phyloP scores from a whole-genome alignment of 2,329 filamentous ascomycete species.

The Rutstroemia sp. region DNA sequence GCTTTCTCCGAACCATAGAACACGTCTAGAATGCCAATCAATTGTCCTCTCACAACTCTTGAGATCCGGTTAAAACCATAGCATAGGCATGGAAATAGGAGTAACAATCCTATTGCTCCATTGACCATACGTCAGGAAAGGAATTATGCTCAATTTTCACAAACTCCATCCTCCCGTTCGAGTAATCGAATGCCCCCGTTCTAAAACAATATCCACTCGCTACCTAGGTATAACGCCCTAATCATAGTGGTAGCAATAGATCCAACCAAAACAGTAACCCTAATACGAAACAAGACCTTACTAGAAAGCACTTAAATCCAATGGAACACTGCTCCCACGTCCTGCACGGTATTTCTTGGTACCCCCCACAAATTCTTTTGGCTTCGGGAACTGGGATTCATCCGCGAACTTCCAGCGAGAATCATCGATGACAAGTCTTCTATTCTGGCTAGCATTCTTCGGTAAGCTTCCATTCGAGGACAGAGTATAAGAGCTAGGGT shows the following conservation, averaged over 20 bases:
- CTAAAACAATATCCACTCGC: neutral
- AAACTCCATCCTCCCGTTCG: conserved; percentile 3
- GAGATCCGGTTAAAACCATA: neutral
- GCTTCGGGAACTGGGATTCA: conserved; percentile 75
- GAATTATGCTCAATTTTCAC: neutral
- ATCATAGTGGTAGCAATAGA: conserved; percentile 8
- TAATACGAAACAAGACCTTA: conserved; percentile 11
- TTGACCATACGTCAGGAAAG: neutral
- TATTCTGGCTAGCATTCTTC: conserved; percentile 40
- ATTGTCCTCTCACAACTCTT: neutral
- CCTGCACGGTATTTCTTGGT: conserved; percentile 80
- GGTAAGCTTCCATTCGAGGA: conserved; percentile 49
- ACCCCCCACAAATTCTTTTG: conserved; percentile 69
- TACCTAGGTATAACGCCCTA: conserved; percentile 8
- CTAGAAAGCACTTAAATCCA: conserved; percentile 59
- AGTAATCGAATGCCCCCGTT: conserved; percentile 4
- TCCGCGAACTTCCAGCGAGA: conserved; percentile 79
- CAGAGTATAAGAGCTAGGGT: conserved; percentile 70
- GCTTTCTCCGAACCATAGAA: neutral
- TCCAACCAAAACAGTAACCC: neutral
- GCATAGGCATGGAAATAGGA: neutral
- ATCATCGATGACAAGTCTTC: conserved; percentile 61
- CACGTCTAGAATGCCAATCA: neutral
- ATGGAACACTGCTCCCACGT: conserved; percentile 84
- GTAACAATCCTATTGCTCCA: neutral